Evolutionary conservation across 306 rosid species (phyloP).

Genomic region (Lupinus albus): DNA sequence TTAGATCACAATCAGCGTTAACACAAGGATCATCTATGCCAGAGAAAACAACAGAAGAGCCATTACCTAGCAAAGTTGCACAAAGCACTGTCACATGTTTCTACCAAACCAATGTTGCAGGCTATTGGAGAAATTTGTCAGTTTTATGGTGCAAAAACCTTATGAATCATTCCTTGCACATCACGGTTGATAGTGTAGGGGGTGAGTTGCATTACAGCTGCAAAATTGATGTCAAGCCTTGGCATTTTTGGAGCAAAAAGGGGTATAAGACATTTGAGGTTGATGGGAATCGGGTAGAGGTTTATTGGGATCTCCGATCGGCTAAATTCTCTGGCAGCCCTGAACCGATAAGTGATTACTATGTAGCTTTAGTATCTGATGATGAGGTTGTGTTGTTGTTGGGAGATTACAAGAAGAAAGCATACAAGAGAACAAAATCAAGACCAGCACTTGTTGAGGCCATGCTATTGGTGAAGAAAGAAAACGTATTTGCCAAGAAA

Average conservation of each 20-base stretch:
- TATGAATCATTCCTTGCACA: conserved; percentile 70
- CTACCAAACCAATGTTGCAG: conserved; percentile 66
- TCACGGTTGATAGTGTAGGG: conserved; percentile 61
- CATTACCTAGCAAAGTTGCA: conserved; percentile 62
- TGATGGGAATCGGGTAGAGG: conserved; percentile 67
- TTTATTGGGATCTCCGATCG: conserved; percentile 86
- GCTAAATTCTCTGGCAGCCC: conserved; percentile 75
- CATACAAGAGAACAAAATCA: conserved; percentile 79
- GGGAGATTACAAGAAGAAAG: conserved; percentile 86
- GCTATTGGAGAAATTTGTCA: conserved; percentile 70
- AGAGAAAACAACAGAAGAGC: conserved; percentile 76
- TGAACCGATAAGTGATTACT: conserved; percentile 76
- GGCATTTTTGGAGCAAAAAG: conserved; percentile 95
- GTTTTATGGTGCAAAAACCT: conserved; percentile 74
- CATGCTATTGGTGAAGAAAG: conserved; percentile 58
- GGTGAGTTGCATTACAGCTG: conserved; percentile 64
- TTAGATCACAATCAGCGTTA: conserved; percentile 54
- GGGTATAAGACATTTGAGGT: conserved; percentile 79
- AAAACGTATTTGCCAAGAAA: conserved; percentile 82
- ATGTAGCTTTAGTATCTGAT: conserved; percentile 72
- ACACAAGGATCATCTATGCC: conserved; percentile 51
- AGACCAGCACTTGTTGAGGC: conserved; percentile 74
- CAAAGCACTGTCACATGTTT: conserved; percentile 94
- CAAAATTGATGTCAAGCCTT: conserved; percentile 86
- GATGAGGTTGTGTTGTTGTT: conserved; percentile 76